phyloP scores from a whole-genome alignment of 2,329 filamentous ascomycete genomes.

The Penicillium aurantiogriseum region DNA sequence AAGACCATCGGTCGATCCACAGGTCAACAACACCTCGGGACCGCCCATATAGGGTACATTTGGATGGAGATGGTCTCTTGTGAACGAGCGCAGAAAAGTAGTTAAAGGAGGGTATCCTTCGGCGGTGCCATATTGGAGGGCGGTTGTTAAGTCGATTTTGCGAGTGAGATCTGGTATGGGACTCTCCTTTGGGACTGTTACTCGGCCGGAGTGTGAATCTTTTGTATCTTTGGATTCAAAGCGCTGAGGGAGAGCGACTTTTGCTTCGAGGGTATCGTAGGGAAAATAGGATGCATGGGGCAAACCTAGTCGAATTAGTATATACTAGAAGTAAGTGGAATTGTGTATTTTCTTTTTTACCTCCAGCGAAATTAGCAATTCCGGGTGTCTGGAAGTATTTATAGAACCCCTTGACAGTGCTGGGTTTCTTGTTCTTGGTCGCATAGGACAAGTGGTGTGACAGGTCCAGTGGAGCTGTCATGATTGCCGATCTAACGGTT shows the following conservation, averaged over 20 bases:
- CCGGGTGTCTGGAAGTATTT: background rate
- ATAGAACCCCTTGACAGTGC: background rate
- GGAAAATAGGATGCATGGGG: background rate
- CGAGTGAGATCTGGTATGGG: background rate
- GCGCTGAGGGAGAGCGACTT: background rate
- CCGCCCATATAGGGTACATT: background rate
- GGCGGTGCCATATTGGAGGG: background rate
- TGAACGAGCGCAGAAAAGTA: background rate
- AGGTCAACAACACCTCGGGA: background rate
- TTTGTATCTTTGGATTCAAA: background rate
- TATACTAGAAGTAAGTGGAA: background rate
- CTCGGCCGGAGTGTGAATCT: background rate
- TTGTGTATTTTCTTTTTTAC: background rate
- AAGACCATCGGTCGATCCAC: background rate
- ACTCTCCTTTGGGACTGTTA: background rate
- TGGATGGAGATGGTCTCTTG: background rate
- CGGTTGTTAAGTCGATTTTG: background rate
- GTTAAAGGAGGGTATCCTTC: background rate
- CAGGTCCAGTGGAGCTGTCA: background rate
- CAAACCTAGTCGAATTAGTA: background rate
- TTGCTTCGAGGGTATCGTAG: background rate
- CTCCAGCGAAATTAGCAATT: background rate
- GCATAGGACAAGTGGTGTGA: background rate
- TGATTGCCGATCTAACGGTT: background rate
- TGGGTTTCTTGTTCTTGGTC: background rate